A percentile compares a stretch with the other conserved stretches of the same genome.
Evolutionary conservation across 1,284 basidiomycete genomes (phyloP).

Genomic region (Austroboletus novae-zelandiae): DNA sequence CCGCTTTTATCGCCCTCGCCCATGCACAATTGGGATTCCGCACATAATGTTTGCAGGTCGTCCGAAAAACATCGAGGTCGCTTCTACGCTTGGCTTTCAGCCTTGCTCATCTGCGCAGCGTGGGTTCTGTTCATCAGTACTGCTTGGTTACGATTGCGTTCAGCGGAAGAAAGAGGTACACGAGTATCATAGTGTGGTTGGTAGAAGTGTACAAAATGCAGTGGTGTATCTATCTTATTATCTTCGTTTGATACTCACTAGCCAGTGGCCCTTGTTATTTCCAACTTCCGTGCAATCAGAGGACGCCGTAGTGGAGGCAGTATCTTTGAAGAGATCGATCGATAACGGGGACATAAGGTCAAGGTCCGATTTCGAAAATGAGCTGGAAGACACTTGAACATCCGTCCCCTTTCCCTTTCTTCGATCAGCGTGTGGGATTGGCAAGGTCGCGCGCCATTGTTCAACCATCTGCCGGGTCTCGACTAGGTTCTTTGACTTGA

Average conservation of each 20-base stretch:
- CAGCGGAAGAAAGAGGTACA: constrained; percentile 35
- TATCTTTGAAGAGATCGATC: constrained; percentile 26
- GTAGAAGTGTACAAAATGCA: neutral
- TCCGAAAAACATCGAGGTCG: constrained; percentile 49
- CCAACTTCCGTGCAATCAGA: constrained; percentile 34
- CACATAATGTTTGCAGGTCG: constrained; percentile 27
- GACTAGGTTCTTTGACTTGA: constrained; percentile 23
- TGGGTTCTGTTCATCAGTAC: constrained; percentile 70
- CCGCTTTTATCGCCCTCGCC: constrained; percentile 11
- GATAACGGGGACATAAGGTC: constrained; percentile 22
- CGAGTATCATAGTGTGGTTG: neutral
- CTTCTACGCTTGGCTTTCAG: constrained; percentile 46
- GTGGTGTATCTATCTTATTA: constrained; percentile 2
- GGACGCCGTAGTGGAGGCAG: constrained; percentile 28
- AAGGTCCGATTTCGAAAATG: constrained; percentile 6
- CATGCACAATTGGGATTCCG: constrained; percentile 7
- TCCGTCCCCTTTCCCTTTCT: constrained; percentile 15
- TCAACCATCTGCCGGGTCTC: constrained; percentile 34
- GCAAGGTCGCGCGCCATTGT: constrained; percentile 28
- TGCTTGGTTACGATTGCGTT: constrained; percentile 55
- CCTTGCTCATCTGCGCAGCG: constrained; percentile 47
- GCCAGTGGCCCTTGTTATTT: constrained; percentile 31
- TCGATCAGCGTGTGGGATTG: constrained; percentile 8
- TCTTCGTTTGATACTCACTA: constrained; percentile 29
- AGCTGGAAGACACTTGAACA: constrained; percentile 4